Evolutionary conservation across 805 yeast species (phyloP).

Genomic region (Candida nemodendra): DNA sequence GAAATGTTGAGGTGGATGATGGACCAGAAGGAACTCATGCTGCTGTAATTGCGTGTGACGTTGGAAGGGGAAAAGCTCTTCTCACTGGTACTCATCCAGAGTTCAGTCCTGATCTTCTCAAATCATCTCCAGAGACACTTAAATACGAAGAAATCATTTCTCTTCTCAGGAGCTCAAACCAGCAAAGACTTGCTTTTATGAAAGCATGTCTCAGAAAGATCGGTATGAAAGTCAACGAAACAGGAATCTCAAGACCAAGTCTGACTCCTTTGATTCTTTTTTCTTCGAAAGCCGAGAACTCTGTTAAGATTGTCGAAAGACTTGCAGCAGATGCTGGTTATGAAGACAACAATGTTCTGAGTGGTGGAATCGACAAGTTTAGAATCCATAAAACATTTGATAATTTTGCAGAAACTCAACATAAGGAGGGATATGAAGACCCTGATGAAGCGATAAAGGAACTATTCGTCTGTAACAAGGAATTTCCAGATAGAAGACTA

Average conservation of each 20-base stretch:
- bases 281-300: slow-evolving; percentile 35
- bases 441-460: slow-evolving; percentile 58
- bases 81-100: slow-evolving; percentile 92
- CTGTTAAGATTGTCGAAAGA: slow-evolving; percentile 33
- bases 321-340: slow-evolving; percentile 37
- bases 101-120: slow-evolving; percentile 55
- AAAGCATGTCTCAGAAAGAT: slow-evolving; percentile 53
- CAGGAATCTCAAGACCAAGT: slow-evolving; percentile 52
- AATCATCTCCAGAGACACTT: slow-evolving; percentile 28
- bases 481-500: slow-evolving; percentile 46
- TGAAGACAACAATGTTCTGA: slow-evolving; percentile 40
- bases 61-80: slow-evolving; percentile 75
- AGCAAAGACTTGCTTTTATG: slow-evolving; percentile 54
- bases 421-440: slow-evolving; percentile 44
- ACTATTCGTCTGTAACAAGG: slow-evolving; percentile 42
- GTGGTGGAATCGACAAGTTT: slow-evolving; percentile 57
- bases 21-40: slow-evolving; percentile 42
- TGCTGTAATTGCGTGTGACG: slow-evolving; percentile 66
- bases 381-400: slow-evolving; percentile 43
- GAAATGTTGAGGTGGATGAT: slow-evolving; percentile 49
- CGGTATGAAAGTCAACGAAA: slow-evolving; percentile 67
- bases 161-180: slow-evolving; percentile 43
- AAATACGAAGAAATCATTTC: slow-evolving; percentile 36
- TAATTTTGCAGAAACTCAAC: slow-evolving; percentile 22
- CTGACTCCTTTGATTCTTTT: slow-evolving; percentile 65